phyloP scores from a whole-genome alignment of 2,329 filamentous ascomycete genomes.

The Aspergillus caelatus region DNA sequence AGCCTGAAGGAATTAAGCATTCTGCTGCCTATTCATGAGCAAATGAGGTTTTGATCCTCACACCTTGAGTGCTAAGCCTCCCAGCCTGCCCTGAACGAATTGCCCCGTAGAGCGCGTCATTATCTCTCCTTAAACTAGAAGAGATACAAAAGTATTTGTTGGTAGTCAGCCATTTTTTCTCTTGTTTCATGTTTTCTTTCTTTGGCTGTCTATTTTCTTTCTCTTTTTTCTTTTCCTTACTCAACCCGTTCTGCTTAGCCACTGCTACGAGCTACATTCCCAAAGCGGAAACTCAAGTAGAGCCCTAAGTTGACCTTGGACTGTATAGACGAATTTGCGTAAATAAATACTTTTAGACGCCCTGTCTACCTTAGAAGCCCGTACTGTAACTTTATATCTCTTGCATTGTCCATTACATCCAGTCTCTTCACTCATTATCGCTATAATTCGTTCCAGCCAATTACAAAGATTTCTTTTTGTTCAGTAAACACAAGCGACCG shows the following conservation, averaged over 20 bases:
- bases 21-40: not conserved
- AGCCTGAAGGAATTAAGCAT: not conserved
- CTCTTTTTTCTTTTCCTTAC: too few relatives aligned
- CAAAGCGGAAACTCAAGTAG: not conserved
- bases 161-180: not conserved
- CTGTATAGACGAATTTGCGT: not conserved
- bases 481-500: too few relatives aligned
- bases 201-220: not conserved
- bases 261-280: not conserved
- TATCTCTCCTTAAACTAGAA: not conserved
- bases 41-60: too few relatives aligned
- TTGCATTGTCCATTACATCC: not conserved
- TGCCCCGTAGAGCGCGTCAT: too few relatives aligned
- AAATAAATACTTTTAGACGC: not conserved
- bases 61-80: not conserved
- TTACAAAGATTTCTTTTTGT: too few relatives aligned
- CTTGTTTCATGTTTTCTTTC: not conserved
- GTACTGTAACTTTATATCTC: not conserved
- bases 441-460: not conserved
- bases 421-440: fast-evolving
- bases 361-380: not conserved
- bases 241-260: not conserved
- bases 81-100: not conserved
- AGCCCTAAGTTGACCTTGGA: not conserved
- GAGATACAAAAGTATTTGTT: not conserved